Conservation (phyloP, 2,329 filamentous ascomycete genomes). For the Aspergillus quadrilineatus region DNA sequence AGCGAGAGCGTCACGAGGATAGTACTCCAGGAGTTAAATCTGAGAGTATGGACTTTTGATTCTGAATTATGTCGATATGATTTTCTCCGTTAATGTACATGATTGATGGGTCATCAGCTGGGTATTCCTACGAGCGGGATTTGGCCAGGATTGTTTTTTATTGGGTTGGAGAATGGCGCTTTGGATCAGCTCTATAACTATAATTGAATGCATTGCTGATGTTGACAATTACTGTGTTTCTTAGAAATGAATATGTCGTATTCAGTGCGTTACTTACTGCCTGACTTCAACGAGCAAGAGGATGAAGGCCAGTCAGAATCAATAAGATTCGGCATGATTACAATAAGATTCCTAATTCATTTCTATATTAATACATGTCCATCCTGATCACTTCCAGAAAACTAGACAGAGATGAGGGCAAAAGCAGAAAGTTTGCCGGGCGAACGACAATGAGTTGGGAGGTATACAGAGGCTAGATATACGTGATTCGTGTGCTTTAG, state of each 20-base stretch:
- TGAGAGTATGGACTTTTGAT: slow-evolving; percentile 68
- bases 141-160: slow-evolving; percentile 3
- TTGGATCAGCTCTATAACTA: background rate
- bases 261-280: no score
- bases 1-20: slow-evolving; percentile 54
- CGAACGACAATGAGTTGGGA: slow-evolving; percentile 9
- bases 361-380: slow-evolving; percentile 26
- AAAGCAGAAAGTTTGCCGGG: background rate
- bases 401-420: background rate
- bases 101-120: background rate
- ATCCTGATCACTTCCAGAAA: slow-evolving; percentile 4
- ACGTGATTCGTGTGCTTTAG: slow-evolving; percentile 36
- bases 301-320: no score
- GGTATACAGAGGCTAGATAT: background rate
- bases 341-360: slow-evolving; percentile 19
- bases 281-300: no score
- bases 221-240: background rate
- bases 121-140: slow-evolving; percentile 13
- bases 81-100: background rate
- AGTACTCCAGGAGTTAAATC: slow-evolving; percentile 34
- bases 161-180: slow-evolving; percentile 8
- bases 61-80: slow-evolving; percentile 44
- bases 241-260: no score
- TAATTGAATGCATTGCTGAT: background rate
- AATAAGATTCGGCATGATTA: slow-evolving; percentile 14